Evolutionary conservation across 257 asterid species (phyloP).

Genomic region (Echium plantagineum): DNA sequence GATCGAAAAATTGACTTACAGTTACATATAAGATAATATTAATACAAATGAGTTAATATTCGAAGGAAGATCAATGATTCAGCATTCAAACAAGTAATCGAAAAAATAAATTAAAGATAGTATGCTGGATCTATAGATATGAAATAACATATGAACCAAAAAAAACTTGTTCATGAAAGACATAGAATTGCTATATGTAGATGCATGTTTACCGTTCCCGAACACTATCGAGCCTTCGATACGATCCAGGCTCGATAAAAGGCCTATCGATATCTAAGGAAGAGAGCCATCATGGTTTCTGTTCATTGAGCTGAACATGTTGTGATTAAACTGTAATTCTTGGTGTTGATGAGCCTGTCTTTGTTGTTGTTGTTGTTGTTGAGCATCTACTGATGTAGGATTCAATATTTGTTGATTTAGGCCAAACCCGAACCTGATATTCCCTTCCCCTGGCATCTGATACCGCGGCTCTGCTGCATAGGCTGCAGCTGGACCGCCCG

Average conservation of each 20-base stretch:
- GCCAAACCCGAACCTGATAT: not conserved
- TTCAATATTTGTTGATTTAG: not conserved
- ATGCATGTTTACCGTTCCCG: not conserved
- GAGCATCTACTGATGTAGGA: not conserved
- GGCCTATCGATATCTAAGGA: not conserved
- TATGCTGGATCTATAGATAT: not conserved
- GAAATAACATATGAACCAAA: not conserved
- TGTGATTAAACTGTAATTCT: not conserved
- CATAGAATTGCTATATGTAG: not conserved
- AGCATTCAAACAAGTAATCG: too few species aligned
- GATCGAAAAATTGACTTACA: too few species aligned
- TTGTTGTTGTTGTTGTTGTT: not conserved
- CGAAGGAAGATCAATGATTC: too few species aligned
- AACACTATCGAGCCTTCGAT: not conserved
- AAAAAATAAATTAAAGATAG: too few species aligned
- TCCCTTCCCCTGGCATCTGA: not conserved
- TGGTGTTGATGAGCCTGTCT: conserved; percentile 2
- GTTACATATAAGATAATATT: too few species aligned
- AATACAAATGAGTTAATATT: too few species aligned
- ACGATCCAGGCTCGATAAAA: too few species aligned
- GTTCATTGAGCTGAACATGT: not conserved
- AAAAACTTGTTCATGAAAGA: not conserved
- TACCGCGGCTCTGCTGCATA: not conserved
- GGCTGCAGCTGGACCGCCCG: conserved; percentile 41
- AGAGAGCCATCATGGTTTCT: not conserved